Percentiles rank a stretch among this genome's conserved stretches.
phyloP scores from a whole-genome alignment of 192 early-diverging fungal genomes.

The Dissophora ornata region DNA sequence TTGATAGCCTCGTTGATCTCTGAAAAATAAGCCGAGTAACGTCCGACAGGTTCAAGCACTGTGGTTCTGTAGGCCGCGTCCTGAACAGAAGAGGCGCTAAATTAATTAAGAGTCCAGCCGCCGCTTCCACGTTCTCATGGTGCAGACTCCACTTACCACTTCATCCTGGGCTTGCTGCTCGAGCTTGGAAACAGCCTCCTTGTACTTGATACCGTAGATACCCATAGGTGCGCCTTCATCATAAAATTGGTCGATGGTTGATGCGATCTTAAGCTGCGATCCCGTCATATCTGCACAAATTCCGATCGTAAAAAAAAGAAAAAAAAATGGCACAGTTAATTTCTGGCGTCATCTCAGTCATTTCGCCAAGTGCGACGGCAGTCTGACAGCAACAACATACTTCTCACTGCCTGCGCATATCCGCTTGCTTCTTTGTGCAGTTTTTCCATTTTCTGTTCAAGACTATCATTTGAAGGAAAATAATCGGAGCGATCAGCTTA shows the following conservation, averaged over 20 bases:
- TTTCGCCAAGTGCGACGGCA: too few relatives aligned
- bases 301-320: neutral
- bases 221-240: constrained; percentile 83
- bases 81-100: constrained; percentile 50
- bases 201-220: constrained; percentile 84
- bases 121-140: too few relatives aligned
- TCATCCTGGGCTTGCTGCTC: constrained; percentile 83
- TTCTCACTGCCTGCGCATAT: constrained; percentile 86
- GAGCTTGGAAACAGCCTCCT: constrained; percentile 80
- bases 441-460: constrained; percentile 85
- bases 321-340: too few relatives aligned
- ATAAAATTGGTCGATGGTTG: constrained; percentile 90
- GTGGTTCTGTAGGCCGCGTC: constrained; percentile 87
- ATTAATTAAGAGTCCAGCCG: too few relatives aligned
- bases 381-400: too few relatives aligned
- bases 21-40: constrained; percentile 88
- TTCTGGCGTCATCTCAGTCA: too few relatives aligned
- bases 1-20: constrained; percentile 94
- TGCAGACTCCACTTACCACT: constrained; percentile 74
- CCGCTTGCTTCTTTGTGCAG: constrained; percentile 93
- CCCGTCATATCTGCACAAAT: constrained; percentile 82
- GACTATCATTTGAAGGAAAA: constrained; percentile 55
- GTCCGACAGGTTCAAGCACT: constrained; percentile 90
- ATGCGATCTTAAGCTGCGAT: constrained; percentile 86
- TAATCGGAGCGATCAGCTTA: too few relatives aligned